Base-by-base conservation (phyloP, 768 basidiomycete species). In the Hygrocybe coccinea region DNA sequence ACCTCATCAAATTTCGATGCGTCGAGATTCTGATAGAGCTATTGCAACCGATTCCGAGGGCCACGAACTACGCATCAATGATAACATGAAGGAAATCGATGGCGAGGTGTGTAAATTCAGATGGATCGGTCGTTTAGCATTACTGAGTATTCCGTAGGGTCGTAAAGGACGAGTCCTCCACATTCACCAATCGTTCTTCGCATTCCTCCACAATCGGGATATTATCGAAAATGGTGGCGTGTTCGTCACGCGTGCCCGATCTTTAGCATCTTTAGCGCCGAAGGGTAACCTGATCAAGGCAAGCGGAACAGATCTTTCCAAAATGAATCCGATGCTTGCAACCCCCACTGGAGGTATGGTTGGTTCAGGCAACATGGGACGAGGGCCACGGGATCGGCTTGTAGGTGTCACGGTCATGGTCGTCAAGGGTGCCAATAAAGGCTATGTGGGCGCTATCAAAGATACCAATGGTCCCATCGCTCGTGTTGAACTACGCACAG, bases 1-100 rank as follows among this genome's bases (percentile, higher is more conserved):
- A 64, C 94, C 95, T 4, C 91, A 94, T 59, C 95, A 98, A 65
- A 95, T 99, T 57, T 89, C 89, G 6, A 90, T 92, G 85, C 84
- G 92, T 17, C 82, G 87, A 22, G 87, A 92, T 67, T 89, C 89
- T 5, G 76, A 79, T 49, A 80, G 83, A 49, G 85, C 92, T 1
- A 89, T 95, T 56, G 97, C 95, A 9, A 88, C 86, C 11, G 97
- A 99, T 68, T 81, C 86, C 1, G 86, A 94, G 63, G 88, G 90
- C 2, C 87, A 92, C 60, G 91, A 95, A 65, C 76, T 99, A 54
- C 82, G 87, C 35, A 76, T 85, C 2, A 88, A 90, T 51, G 97
- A 99, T 68, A 91, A 89, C 62, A 87, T 98, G 69, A 94, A 94
- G 67, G 97, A 99, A 71, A 73, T 83, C 9, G 91, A 89, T 29